Evolutionary conservation across 1,284 basidiomycete species (phyloP), one percentile per base, ranked within the genome.

Genomic region (Schizophyllum commune): DNA sequence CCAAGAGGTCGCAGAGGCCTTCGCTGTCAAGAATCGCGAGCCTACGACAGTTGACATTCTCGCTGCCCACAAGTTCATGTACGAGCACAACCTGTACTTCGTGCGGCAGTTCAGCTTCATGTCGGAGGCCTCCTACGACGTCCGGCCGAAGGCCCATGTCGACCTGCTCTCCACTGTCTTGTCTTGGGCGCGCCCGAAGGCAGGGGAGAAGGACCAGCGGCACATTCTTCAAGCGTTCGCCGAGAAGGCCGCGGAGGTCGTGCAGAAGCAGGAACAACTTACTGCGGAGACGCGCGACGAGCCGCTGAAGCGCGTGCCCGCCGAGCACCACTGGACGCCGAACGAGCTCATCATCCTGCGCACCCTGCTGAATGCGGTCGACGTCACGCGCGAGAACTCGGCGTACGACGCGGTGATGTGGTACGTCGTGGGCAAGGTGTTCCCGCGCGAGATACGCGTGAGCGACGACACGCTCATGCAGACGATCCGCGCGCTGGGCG

Each of bases 61-160:
- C 63, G 92, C 89, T 0, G 79, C 88, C 0, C 94, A 97, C 73
- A 81, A 81, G 61, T 81, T 87, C 63, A 74, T 98, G 64, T 89
- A 96, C 84, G 72, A 76, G 8, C 75, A 83, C 13, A 71, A 85
- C 0, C 68, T 81, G 19, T 74, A 87, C 56, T 98, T 92, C 66
- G 70, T 90, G 20, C 84, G 87, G 0, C 80, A 85, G 58, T 72
- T 77, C 21, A 71, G 75, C 33, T 91, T 92, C 72, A 77, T 84
- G 53, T 67, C 75, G 13, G 78, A 77, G 3, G 84, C 87, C 58
- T 75, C 69, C 0, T 94, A 96, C 74, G 70, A 80, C 47, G 83
- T 96, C 51, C 85, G 94, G 2, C 89, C 91, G 1, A 72, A 75
- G 32, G 74, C 75, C 0, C 84, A 93, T 52, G 75, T 91, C 1